Base-by-base conservation (phyloP, 805 yeast genomes). In the Torulaspora maleeae region DNA sequence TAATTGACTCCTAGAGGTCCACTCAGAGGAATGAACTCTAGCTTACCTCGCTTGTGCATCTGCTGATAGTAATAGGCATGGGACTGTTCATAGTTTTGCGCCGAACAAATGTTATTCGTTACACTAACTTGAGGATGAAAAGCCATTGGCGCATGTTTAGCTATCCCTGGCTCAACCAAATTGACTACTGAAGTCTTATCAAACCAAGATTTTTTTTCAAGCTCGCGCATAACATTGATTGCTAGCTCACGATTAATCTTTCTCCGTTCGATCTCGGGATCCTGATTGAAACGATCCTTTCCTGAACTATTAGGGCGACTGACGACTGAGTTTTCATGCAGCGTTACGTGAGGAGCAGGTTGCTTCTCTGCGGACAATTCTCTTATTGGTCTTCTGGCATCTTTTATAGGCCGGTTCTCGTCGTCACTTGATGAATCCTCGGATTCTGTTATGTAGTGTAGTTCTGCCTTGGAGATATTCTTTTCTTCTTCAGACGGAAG, bases 31-130 rank as follows among this genome's bases (percentile, higher is more conserved):
- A 45, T 10, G 27, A 47, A 51, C 27, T 37, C 44, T 3, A 60
- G 33, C 3, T 58, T 45, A 12, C 56, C 57, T n/a, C 49, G 49
- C 30, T 52, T 59, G 25, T 55, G 56, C 17, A 53, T 19, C 24
- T 56, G 60, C 40, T 59, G 66, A 36, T 56, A 54, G 36, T 47
- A 55, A 17, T 48, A 48, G 1, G 52, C 58, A 27, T 54, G 56
- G 2, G 56, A 50, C n/a, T 44, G 37, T 35, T 60, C 63, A 47
- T 55, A 63, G 38, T 62, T 62, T 10, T 47, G 35, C 3, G 43
- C 41, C 6, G 61, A 56, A 40, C 65, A 62, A 8, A 63, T 55
- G 43, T 62, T 43, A 41, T 62, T 63, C n/a, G 66, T 58, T 11
- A 50, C 54, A 43, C 64, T 63, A 3, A 50, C 55, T 4, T 25